Conservation (phyloP, 1,284 basidiomycete species). For the Microbotryum saponariae region DNA sequence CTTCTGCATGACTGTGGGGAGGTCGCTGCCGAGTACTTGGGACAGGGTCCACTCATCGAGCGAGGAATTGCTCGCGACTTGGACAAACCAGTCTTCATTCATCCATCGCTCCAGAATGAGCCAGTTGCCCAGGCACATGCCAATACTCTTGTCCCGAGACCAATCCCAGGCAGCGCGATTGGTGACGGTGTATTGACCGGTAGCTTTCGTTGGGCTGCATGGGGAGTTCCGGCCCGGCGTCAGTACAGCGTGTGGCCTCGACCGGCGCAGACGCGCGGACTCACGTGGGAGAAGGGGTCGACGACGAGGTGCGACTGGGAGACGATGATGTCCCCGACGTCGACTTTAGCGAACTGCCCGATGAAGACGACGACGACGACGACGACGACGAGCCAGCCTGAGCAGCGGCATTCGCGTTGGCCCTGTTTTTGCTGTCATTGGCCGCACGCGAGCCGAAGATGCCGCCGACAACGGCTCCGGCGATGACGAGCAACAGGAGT, state of each 20-base stretch:
- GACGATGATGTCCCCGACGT: not conserved
- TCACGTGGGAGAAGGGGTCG: not conserved
- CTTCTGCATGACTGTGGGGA: slow-evolving; percentile 28
- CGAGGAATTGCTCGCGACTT: slow-evolving; percentile 34
- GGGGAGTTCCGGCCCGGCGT: no score
- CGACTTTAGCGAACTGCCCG: slow-evolving; percentile 7
- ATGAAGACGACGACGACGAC: not conserved
- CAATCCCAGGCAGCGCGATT: slow-evolving; percentile 24
- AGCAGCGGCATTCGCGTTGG: not conserved
- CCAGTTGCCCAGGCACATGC: slow-evolving; percentile 26
- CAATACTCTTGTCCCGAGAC: slow-evolving; percentile 23
- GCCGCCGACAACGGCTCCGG: slow-evolving; percentile 28
- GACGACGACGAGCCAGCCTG: slow-evolving; percentile 1
- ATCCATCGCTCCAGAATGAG: slow-evolving; percentile 40
- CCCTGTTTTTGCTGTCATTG: slow-evolving; percentile 12
- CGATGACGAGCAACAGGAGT: slow-evolving; percentile 16
- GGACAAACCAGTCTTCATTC: slow-evolving; percentile 43
- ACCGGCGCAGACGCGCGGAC: not conserved
- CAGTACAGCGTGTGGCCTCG: no score
- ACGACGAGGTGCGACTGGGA: not conserved
- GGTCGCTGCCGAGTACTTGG: slow-evolving; percentile 13
- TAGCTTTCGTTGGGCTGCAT: not conserved
- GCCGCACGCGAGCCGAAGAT: slow-evolving; percentile 23
- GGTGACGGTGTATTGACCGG: slow-evolving; percentile 1
- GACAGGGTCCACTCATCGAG: slow-evolving; percentile 43